Base-by-base conservation (phyloP, 805 yeast genomes). In the Ogataea kodamae region DNA sequence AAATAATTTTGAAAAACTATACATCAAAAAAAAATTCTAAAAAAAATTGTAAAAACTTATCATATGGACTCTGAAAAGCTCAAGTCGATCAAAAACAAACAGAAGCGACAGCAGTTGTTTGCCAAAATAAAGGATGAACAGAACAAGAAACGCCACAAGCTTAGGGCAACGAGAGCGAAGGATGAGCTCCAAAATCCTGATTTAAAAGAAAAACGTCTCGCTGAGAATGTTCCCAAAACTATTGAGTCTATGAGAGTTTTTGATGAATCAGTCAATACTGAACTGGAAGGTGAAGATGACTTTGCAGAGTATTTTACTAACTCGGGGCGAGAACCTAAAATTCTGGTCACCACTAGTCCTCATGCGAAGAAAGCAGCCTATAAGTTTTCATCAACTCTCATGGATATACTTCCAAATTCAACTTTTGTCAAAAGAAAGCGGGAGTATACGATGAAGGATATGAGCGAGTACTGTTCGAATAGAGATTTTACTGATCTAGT, bases 401-500 rank as follows among this genome's bases (percentile, higher is more conserved):
- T 84, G 64, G 96, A 88, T 44, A 71, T 89, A 22, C 61, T 92
- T 23, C 97, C 97, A 22, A 81, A 84, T 49, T 75, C 83, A 1
- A 80, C 89, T 5, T 92, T 90, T 56, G 78, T 89, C 40, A 87
- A 89, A 61, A 74, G 98, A 39, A 87, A 88, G 53, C 72, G 78
- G 48, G 90, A 90, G 49, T 89, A 78, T 57, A 71, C 74, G 21
- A 81, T 92, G 73, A 78, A 81, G 45, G 96, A 87, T 31, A 92
- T 92, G 74, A 87, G 94, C 9, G 76, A 77, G 39, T 77, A 78
- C 49, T 85, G 96, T 59, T 57, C 77, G 24, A 85, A 83, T 54
- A 68, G 97, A 54, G 90, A 80, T 13, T 92, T 73, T 62, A 89
- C 97, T 0, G 95, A 89, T 54, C 65, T 92, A 50, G 66, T 92